Evolutionary conservation across 2,329 filamentous ascomycete genomes (phyloP).

Genomic region (Thelonectria rubi): DNA sequence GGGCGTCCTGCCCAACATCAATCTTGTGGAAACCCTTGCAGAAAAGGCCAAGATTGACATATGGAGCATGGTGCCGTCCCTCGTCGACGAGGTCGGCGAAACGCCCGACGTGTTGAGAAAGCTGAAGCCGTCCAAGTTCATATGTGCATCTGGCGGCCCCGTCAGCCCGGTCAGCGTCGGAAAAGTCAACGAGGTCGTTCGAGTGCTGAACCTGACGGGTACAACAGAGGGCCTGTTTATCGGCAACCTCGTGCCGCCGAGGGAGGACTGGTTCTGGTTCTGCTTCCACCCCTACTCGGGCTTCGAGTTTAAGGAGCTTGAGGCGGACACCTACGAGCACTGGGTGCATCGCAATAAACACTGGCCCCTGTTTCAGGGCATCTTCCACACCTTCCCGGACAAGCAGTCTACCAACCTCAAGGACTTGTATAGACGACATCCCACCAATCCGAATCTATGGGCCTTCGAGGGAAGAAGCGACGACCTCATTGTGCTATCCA

Average conservation of each 20-base stretch:
- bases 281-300: slow-evolving; percentile 47
- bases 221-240: slow-evolving; percentile 50
- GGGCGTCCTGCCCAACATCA: slow-evolving; percentile 48
- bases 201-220: slow-evolving; percentile 47
- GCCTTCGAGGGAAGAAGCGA: slow-evolving; percentile 44
- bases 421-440: slow-evolving; percentile 43
- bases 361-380: slow-evolving; percentile 43
- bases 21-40: slow-evolving; percentile 46
- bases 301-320: slow-evolving; percentile 47
- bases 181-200: slow-evolving; percentile 45
- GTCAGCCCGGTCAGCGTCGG: slow-evolving; percentile 41
- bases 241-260: slow-evolving; percentile 40
- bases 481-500: slow-evolving; percentile 44
- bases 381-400: slow-evolving; percentile 47
- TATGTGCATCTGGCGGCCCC: slow-evolving; percentile 50
- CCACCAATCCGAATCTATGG: slow-evolving; percentile 42
- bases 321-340: slow-evolving; percentile 44
- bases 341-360: slow-evolving; percentile 46
- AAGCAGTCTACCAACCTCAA: slow-evolving; percentile 43
- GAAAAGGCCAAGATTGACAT: slow-evolving; percentile 49
- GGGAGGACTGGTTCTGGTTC: slow-evolving; percentile 47
- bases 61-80: slow-evolving; percentile 50
- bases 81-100: slow-evolving; percentile 47
- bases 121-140: slow-evolving; percentile 46
- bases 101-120: slow-evolving; percentile 44